Evolutionary conservation across 345 rosid genomes (phyloP), one percentile per base, ranked within the genome.

Genomic region (Ceriops decandra): DNA sequence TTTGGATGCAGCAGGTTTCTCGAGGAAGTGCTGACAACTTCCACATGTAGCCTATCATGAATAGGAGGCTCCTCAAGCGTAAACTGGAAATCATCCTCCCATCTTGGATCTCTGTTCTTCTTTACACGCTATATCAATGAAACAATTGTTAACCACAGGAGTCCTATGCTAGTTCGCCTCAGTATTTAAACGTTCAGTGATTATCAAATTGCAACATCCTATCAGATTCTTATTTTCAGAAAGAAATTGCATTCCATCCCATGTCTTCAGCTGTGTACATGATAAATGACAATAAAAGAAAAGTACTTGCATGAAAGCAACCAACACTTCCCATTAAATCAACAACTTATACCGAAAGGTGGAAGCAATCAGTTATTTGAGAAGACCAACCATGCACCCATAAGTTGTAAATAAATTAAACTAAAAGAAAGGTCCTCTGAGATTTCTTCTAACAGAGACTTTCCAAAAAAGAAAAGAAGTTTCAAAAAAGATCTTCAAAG

Each of bases 41-140:
- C 96, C 57, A 87, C 90, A 21, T 88, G 98, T 35, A 93, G 36
- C 80, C 82, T 93, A 49, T 91, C 95, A 21, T 82, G 78, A n/a
- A 60, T 46, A 1, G 98, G 98, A 61, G 96, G 89, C 78, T 89
- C 96, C 9, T 91, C 98, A 52, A 91, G 79, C 68, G 77, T 70
- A 70, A 89, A 91, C 58, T 81, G 60, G 75, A 93, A 93, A 65
- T 91, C 97, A 75, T 93, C 95, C 51, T 81, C 92, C 98, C 98
- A 93, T 79, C 93, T 89, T 28, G 97, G 98, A 80, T 91, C 96
- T 76, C 98, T 81, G 74, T 81, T 89, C 85, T 93, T 93, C 88
- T 91, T 91, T 62, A 93, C 73, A 15, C 66, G 75, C 97, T 95
- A 83, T 70, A 69, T 4, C 64, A 77, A 60, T 10, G 59, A 56